Evolutionary conservation across 2,329 filamentous ascomycete species (phyloP).

Genomic region (Chrysoporthe deuterocubensis): DNA sequence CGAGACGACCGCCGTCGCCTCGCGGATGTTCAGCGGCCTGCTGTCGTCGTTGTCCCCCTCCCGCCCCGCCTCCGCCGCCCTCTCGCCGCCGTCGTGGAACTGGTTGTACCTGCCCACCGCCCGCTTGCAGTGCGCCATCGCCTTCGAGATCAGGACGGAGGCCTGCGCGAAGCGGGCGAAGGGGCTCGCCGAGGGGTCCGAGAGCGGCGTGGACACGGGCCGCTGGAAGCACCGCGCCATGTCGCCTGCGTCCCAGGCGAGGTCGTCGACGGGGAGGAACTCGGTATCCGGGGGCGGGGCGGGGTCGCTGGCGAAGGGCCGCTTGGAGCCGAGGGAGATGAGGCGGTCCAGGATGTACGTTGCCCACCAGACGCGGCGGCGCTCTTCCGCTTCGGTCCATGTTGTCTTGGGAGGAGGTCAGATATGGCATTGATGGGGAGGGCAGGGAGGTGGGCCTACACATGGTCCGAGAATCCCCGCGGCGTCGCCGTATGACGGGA

Average conservation of each 20-base stretch:
- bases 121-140: conserved; percentile 38
- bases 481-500: conserved; percentile 43
- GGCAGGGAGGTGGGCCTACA: neutral
- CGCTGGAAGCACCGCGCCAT: conserved; percentile 36
- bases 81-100: too few species aligned
- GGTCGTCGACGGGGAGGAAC: conserved; percentile 44
- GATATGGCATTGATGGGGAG: conserved; percentile 31
- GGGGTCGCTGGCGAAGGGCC: conserved; percentile 31
- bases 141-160: conserved; percentile 40
- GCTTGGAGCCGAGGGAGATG: conserved; percentile 37
- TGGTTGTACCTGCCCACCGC: conserved; percentile 23
- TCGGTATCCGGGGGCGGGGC: conserved; percentile 31
- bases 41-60: conserved; percentile 1
- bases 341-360: conserved; percentile 50
- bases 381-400: conserved; percentile 53
- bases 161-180: conserved; percentile 55
- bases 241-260: conserved; percentile 46
- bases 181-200: conserved; percentile 47
- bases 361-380: conserved; percentile 52
- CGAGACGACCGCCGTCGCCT: conserved; percentile 31
- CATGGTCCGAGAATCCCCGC: conserved; percentile 42
- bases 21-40: conserved; percentile 29
- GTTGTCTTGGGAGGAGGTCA: conserved; percentile 37
- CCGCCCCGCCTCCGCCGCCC: neutral
- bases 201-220: conserved; percentile 46